Evolutionary conservation across 2,329 filamentous ascomycete species (phyloP), one percentile per base, ranked within the genome.

Genomic region (Metarhizium robertsii): DNA sequence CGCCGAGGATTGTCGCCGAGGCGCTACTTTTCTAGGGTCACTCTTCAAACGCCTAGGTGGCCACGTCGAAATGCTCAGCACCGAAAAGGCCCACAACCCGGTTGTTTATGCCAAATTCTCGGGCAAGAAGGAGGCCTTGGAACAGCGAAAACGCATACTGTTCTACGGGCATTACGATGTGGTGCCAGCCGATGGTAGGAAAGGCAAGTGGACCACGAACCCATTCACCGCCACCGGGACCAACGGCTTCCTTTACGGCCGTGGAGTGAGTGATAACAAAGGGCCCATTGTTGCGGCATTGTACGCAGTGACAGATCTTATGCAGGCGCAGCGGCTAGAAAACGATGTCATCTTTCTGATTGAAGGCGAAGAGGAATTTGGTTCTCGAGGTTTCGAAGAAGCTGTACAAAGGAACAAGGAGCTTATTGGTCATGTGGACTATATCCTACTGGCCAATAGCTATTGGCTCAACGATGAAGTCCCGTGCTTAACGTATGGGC

Each of bases 141-240:
- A 81, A 30, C 76, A 82, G 30, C 81, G 89, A 18, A 96, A 94
- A 72, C 91, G 90, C 34, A 89, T 97, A 8, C 75, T 99, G 0
- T 99, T 99, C 68, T 99, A 99, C 66, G 94, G 95, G 0, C 94
- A 99, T 68, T 99, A 99, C 74, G 94, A 99, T 66, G 92, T 99
- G 2, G 94, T 99, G 3, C 83, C 91, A 1, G 94, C 94, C 0
- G 90, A 96, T 61, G 85, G 87, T 42, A 88, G 88, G 59, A 84
- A 86, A 56, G 81, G 83, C 42, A 92, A 90, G 61, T 99, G 94
- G 94, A 79, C 83, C 43, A 85, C 84, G 2, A 89, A 97, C 60
- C 95, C 94, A 0, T 99, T 97, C 67, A 79, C 86, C n/a, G 79
- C 97, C 65, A 87, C 87, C 52, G 94, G 94, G 4, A 83, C 90